phyloP scores from a whole-genome alignment of 352 stramenopile genomes.

The Phytophthora cactorum region DNA sequence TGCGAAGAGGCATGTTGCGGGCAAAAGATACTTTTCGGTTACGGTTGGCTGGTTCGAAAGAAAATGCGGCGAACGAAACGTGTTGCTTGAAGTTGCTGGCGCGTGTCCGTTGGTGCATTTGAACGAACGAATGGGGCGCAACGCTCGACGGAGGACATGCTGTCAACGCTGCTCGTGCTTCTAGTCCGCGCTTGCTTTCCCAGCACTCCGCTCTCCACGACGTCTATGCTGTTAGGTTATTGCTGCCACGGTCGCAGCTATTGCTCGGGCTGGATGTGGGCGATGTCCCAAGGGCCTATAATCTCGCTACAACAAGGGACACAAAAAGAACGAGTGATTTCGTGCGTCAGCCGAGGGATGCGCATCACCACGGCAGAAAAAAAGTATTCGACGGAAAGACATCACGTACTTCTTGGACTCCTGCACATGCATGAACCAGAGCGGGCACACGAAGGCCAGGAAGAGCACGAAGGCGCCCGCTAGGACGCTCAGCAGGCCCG shows the following conservation, averaged over 20 bases:
- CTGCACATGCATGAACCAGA: slow-evolving; percentile 92
- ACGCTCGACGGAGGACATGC: background rate
- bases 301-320: slow-evolving; percentile 64
- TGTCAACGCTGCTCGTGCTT: background rate
- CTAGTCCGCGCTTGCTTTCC: background rate
- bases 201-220: background rate
- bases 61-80: slow-evolving; percentile 45
- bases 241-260: slow-evolving; percentile 16
- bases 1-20: slow-evolving; percentile 26
- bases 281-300: slow-evolving; percentile 92
- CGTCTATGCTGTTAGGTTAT: background rate
- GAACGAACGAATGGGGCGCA: slow-evolving; percentile 11
- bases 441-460: slow-evolving; percentile 85
- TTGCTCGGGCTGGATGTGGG: slow-evolving; percentile 77
- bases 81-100: slow-evolving; percentile 28
- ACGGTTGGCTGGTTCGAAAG: slow-evolving; percentile 32
- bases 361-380: slow-evolving; percentile 17
- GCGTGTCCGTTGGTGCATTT: slow-evolving; percentile 14
- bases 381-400: slow-evolving; percentile 22
- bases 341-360: slow-evolving; percentile 29
- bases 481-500: slow-evolving; percentile 62
- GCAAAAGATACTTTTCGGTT: slow-evolving; percentile 44
- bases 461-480: slow-evolving; percentile 78
- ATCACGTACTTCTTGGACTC: slow-evolving; percentile 90
- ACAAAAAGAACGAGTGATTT: slow-evolving; percentile 26